A percentile compares a stretch with the other conserved stretches of the same genome.
Evolutionary conservation across 164 flowering plant genomes (phyloP).

Genomic region (Hamamelis virginiana): DNA sequence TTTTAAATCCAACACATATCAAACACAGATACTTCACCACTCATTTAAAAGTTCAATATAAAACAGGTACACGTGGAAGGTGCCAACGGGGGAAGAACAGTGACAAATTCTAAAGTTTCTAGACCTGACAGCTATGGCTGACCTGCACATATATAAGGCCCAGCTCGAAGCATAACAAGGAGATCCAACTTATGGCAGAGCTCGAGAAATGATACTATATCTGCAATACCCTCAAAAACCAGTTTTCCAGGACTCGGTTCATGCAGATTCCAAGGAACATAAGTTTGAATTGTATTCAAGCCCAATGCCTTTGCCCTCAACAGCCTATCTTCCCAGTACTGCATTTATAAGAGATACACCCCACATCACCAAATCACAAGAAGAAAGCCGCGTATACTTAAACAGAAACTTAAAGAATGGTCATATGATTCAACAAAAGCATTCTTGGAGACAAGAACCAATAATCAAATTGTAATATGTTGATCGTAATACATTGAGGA

Average conservation of each 20-base stretch:
- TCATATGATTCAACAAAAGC: background rate
- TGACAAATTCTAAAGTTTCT: background rate
- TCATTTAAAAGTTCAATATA: too few relatives aligned
- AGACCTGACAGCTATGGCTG: constrained; percentile 10
- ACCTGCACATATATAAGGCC: constrained; percentile 99
- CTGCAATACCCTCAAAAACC: constrained; percentile 79
- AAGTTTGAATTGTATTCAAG: constrained; percentile 90
- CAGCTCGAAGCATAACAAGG: constrained; percentile 93
- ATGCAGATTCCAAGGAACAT: constrained; percentile 98
- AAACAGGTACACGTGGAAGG: too few relatives aligned
- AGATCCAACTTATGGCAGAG: constrained; percentile 77
- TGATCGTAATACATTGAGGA: background rate
- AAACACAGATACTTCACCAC: too few relatives aligned
- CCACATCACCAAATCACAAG: background rate
- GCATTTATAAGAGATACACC: constrained; percentile 21
- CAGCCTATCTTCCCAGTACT: constrained; percentile 98
- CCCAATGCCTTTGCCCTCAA: constrained; percentile 94
- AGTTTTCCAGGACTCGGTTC: constrained; percentile 72
- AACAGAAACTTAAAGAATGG: background rate
- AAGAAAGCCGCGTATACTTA: background rate
- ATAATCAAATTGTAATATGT: background rate
- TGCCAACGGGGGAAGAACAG: too few relatives aligned
- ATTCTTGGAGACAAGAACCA: background rate
- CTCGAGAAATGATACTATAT: constrained; percentile 66
- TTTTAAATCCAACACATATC: too few relatives aligned